These are phyloP conservation scores for Gracilaria gracilis DNA, from an alignment of 23 red algal species.

Conservation along the genomic window DNA sequence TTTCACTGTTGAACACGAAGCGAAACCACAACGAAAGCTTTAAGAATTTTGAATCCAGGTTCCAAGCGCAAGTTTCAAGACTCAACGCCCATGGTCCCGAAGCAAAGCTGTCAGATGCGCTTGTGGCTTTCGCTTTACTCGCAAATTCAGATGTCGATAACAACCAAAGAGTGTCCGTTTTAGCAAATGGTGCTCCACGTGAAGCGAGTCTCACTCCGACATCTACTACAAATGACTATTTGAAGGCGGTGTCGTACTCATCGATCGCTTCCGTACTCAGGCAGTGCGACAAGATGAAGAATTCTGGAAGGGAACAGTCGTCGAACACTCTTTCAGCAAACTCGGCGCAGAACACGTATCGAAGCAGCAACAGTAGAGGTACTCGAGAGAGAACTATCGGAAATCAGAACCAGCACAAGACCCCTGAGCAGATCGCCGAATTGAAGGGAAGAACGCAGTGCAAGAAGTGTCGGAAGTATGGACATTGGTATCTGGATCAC, in stretches of 20 bases:
- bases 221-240: not conserved
- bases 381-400: too few species aligned
- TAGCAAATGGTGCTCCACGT: not conserved
- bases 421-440: slow-evolving; percentile 15
- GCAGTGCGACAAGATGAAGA: slow-evolving; percentile 8
- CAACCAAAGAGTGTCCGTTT: not conserved
- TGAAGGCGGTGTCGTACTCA: not conserved
- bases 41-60: not conserved
- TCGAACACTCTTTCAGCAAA: too few species aligned
- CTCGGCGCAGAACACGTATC: too few species aligned
- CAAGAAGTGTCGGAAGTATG: slow-evolving; percentile 15
- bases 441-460: slow-evolving; percentile 20
- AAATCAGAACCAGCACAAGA: not conserved
- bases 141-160: not conserved
- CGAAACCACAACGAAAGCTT: not conserved
- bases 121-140: not conserved
- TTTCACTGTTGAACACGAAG: not conserved
- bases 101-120: not conserved
- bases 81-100: not conserved
- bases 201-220: not conserved
- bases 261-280: not conserved
- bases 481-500: slow-evolving; percentile 5
- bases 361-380: too few species aligned
- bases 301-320: too few species aligned
- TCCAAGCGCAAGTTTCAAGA: not conserved